Evolutionary conservation across 148 eudicot genomes (phyloP), one percentile per base, ranked within the genome.

Genomic region (Rhododendron ovatum): DNA sequence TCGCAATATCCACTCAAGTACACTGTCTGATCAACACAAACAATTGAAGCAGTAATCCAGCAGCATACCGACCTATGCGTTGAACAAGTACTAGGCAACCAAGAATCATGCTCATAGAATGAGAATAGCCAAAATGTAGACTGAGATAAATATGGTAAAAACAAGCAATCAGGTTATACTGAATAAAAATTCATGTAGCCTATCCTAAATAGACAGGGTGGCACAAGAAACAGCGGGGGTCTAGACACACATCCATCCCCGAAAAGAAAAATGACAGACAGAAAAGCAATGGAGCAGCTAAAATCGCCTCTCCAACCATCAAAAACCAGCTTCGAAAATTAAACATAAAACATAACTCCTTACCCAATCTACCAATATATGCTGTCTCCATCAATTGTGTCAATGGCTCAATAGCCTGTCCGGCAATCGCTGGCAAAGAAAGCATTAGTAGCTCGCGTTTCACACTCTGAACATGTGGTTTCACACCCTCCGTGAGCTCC

Each of bases 351-450:
- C 9, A 55, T 81, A 69, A 77, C 53, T 33, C 15, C 85, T 91
- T 87, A 96, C 98, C 99, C 89, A 97, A 80, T 87, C 96, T 89
- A 83, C 99, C 99, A 92, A 97, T 95, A 89, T 87, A 97, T 88
- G 95, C 96, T 51, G 99, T 95, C 95, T 97, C 99, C 98, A 97
- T 92, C 82, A 95, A 87, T 88, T 97, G 99, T 24, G 96, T 92
- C 74, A 97, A 53, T 22, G 99, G 99, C 73, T 97, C 99, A 89
- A 97, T 91, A 77, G 96, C 98, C 87, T 95, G 99, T 82, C 99
- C 96, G 80, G 94, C 98, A 83, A 95, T 83, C 55, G 98, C 99
- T 4, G 98, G 99, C 86, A 94, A 88, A 59, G 98, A 89, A 86
- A 96, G 93, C 92, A 89, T 87, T 81, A 93, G 45, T 71, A 94